Evolutionary conservation across 768 basidiomycete species (phyloP), one percentile per base, ranked within the genome.

Genomic region (Auricularia sp.): DNA sequence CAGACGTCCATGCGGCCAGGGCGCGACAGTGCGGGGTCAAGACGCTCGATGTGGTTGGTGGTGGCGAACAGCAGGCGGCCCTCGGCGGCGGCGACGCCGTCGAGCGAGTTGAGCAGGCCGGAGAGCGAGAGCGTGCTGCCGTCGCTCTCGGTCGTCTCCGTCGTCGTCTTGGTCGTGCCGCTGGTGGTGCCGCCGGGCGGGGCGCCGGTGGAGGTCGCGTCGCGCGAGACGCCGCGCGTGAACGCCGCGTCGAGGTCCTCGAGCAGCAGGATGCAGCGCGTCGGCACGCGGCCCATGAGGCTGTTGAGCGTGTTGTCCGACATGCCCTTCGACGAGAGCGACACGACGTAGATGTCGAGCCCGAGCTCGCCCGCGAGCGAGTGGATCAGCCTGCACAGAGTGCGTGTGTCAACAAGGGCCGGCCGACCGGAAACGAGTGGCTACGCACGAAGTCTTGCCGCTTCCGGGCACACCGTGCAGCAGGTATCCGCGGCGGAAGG

Each of bases 1-100:
- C 91, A 93, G 16, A 95, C 87, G 70, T 93, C 92, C 89, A 92
- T 92, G 58, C 90, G 89, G 65, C 94, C 94, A 35, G 93, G 90
- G 24, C 92, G 84, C 73, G 86, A 90, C 42, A 95, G 81, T 3
- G 92, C 92, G 61, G 89, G 92, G 75, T 97, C 94, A 39, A 97
- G 82, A 58, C 92, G 87, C 72, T 96, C 92, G 70, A 94, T 92
- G 73, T 96, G 94, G 76, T 97, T 97, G 13, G 92, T 94, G 6
- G 92, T 94, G 63, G 92, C 93, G 74, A 95, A 94, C 10, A 95
- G 80, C 65, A 96, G 81, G 47, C 90, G 86, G 74, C 91, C 91
- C 74, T 92, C 89, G 66, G 88, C 89, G 67, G 89, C 89, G 65
- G 90, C 89, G 63, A 92, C 89, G 64, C 90, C 90, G 75, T 92